Percentiles rank a stretch among this genome's conserved stretches.
phyloP scores from a whole-genome alignment of 78 protist species.

The Thecamonas trahens region DNA sequence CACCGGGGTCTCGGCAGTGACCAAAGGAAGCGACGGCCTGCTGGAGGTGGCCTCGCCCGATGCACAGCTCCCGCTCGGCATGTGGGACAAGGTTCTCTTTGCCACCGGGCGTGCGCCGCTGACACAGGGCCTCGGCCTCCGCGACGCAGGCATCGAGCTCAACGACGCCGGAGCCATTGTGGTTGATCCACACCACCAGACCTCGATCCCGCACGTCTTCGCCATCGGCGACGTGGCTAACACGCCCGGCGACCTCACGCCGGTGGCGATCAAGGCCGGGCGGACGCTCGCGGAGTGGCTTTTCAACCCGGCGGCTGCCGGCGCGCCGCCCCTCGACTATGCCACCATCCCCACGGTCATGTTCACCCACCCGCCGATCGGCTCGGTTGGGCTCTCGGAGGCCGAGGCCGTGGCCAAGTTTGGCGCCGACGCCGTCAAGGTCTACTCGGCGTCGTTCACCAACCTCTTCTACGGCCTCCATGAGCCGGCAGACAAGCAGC shows the following conservation, averaged over 20 bases:
- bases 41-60: no score
- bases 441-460: slow-evolving; percentile 38
- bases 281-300: slow-evolving; percentile 68
- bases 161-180: no score
- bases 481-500: no score
- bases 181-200: slow-evolving; percentile 55
- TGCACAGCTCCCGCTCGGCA: no score
- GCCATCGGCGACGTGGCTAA: slow-evolving; percentile 73
- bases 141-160: not conserved
- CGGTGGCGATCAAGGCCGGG: slow-evolving; percentile 88
- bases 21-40: no score
- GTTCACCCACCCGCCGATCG: slow-evolving; percentile 88
- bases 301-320: slow-evolving; percentile 28
- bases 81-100: no score
- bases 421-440: slow-evolving; percentile 61
- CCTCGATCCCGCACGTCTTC: slow-evolving; percentile 35
- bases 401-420: slow-evolving; percentile 46
- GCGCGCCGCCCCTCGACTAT: slow-evolving; percentile 51
- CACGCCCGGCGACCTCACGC: slow-evolving; percentile 28
- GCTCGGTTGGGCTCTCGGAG: slow-evolving; percentile 82
- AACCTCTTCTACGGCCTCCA: slow-evolving; percentile 66
- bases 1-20: no score
- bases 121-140: not conserved
- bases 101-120: no score
- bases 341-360: slow-evolving; percentile 66